phyloP scores from a whole-genome alignment of 306 rosid species.

The Ceratonia siliqua region DNA sequence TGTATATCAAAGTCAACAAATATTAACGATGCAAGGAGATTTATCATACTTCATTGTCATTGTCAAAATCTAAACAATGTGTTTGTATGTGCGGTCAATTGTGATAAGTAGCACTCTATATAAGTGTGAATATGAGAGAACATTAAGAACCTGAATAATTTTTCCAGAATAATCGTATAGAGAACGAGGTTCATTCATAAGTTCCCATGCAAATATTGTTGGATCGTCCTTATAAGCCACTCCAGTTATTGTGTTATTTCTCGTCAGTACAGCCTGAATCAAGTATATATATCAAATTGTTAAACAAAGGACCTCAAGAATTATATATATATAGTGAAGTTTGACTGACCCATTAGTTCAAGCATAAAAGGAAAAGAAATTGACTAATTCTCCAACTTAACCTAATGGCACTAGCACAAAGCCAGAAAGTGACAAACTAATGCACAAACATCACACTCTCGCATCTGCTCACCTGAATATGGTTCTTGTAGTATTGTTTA shows the following conservation, averaged over 20 bases:
- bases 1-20: no score
- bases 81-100: neutral
- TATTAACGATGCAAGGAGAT: no score
- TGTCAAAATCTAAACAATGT: neutral
- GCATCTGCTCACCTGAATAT: constrained; percentile 20
- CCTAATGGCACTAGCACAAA: neutral
- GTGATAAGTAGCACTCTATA: neutral
- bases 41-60: neutral
- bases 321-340: neutral
- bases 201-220: constrained; percentile 47
- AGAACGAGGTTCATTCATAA: constrained; percentile 51
- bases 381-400: neutral
- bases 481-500: constrained; percentile 36
- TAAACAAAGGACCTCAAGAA: neutral
- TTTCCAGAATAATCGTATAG: constrained; percentile 25
- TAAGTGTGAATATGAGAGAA: neutral
- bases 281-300: neutral
- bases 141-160: constrained; percentile 38
- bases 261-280: constrained; percentile 43
- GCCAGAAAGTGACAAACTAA: neutral
- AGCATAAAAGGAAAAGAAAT: neutral
- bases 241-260: constrained; percentile 42
- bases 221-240: constrained; percentile 43
- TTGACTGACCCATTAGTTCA: neutral
- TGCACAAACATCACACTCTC: neutral